Percentiles rank a stretch among this genome's conserved stretches.
Evolutionary conservation across 306 rosid species (phyloP).

Genomic region (Sphenostylis stenocarpa): DNA sequence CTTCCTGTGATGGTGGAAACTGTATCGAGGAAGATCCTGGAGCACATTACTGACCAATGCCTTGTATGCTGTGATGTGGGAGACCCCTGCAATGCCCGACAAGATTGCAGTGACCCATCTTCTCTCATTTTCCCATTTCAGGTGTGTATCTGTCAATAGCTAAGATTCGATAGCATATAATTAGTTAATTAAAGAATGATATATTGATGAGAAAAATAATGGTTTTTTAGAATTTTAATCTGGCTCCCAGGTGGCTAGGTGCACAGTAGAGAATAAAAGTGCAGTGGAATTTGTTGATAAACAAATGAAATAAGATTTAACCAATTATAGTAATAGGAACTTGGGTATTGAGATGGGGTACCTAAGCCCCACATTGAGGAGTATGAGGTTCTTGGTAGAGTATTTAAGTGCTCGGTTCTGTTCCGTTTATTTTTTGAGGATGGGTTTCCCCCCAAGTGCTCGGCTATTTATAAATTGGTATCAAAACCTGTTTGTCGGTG

Average conservation of each 20-base stretch:
- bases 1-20: slow-evolving; percentile 92
- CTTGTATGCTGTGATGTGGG: slow-evolving; percentile 98
- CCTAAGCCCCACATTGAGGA: too few species aligned
- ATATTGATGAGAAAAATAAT: background rate
- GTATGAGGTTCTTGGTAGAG: too few species aligned
- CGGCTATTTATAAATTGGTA: too few species aligned
- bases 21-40: slow-evolving; percentile 68
- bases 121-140: slow-evolving; percentile 97
- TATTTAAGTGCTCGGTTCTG: too few species aligned
- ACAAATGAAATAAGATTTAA: background rate
- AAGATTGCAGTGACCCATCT: slow-evolving; percentile 85
- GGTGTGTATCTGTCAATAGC: slow-evolving; percentile 49
- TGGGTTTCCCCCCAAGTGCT: too few species aligned
- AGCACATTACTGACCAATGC: slow-evolving; percentile 91
- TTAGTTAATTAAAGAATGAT: slow-evolving; percentile 5
- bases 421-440: too few species aligned
- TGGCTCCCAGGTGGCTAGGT: background rate
- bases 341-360: too few species aligned
- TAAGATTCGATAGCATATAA: background rate
- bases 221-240: slow-evolving; percentile 1
- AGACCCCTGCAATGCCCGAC: slow-evolving; percentile 86
- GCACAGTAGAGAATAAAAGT: slow-evolving; percentile 4
- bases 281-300: background rate
- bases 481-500: too few species aligned
- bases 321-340: background rate